These are phyloP conservation scores for Phytopythium kandeliae DNA, from an alignment of 352 stramenopile species.

Conservation along the genomic window DNA sequence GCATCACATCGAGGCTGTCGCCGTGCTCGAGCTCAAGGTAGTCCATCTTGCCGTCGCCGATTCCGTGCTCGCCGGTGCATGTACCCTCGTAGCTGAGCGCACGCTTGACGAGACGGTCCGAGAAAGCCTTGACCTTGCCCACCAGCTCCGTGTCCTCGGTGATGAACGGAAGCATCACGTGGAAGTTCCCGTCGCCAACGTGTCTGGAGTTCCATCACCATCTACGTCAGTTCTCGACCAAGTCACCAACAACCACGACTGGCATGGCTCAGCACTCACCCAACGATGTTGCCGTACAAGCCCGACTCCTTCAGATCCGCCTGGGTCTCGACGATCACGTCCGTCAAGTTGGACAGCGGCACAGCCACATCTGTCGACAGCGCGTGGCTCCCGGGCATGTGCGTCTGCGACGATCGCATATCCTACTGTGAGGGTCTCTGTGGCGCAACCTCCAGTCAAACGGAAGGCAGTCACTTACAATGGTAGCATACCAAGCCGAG, in stretches of 20 bases:
- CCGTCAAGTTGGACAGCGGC: constrained; percentile 91
- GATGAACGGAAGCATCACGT: constrained; percentile 94
- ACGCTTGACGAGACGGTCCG: constrained; percentile 70
- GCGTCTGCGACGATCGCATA: constrained; percentile 27
- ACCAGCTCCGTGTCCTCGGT: constrained; percentile 81
- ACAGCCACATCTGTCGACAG: constrained; percentile 96
- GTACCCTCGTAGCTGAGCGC: constrained; percentile 91
- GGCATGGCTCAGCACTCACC: constrained; percentile 25
- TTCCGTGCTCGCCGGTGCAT: constrained; percentile 97
- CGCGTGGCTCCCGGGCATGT: constrained; percentile 76
- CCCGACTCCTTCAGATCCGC: constrained; percentile 82
- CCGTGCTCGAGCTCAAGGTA: constrained; percentile 91
- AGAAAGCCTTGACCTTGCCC: constrained; percentile 84
- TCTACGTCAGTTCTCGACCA: too few species aligned
- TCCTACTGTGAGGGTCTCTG: too few species aligned
- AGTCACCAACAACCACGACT: too few species aligned
- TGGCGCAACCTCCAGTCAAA: too few species aligned
- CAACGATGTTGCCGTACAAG: constrained; percentile 92
- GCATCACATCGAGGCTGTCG: constrained; percentile 90
- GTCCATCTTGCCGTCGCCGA: constrained; percentile 94
- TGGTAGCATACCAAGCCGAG: constrained; percentile 81
- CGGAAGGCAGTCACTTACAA: constrained; percentile 40
- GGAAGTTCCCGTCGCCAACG: constrained; percentile 97
- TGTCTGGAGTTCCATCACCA: constrained; percentile 37
- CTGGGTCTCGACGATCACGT: constrained; percentile 92